Evolutionary conservation across 345 rosid species (phyloP).

Genomic region (Aquilaria sinensis): DNA sequence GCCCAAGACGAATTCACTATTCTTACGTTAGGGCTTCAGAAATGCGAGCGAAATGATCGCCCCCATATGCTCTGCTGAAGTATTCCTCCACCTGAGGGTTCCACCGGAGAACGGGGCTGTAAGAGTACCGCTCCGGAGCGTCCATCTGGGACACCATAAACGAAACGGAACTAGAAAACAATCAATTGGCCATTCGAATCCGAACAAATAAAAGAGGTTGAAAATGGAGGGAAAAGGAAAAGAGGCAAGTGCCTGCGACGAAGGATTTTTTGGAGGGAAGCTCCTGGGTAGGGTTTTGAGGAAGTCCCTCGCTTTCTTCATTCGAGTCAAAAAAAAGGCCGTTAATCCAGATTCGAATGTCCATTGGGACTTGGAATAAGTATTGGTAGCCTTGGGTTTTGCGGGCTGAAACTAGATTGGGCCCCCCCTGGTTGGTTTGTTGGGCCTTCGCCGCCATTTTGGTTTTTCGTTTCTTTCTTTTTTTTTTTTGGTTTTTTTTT

Average conservation of each 20-base stretch:
- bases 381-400: too few relatives aligned
- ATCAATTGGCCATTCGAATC: background rate
- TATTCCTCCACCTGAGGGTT: conserved; percentile 76
- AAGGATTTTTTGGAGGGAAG: conserved; percentile 24
- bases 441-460: too few relatives aligned
- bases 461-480: too few relatives aligned
- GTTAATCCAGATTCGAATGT: background rate
- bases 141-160: conserved; percentile 33
- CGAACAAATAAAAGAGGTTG: background rate
- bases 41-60: conserved; percentile 63
- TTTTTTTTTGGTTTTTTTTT: too few relatives aligned
- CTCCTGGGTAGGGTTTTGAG: conserved; percentile 28
- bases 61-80: conserved; percentile 77
- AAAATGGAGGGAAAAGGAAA: background rate
- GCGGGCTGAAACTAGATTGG: too few relatives aligned
- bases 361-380: too few relatives aligned
- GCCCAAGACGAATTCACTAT: too few relatives aligned
- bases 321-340: conserved; percentile 23
- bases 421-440: too few relatives aligned
- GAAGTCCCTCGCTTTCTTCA: conserved; percentile 56
- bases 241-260: conserved; percentile 7
- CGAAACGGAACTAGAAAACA: background rate
- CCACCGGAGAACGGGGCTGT: conserved; percentile 70
- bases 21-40: conserved; percentile 72
- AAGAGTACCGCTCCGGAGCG: conserved; percentile 65